Evolutionary conservation across 2,329 filamentous ascomycete genomes (phyloP), one percentile per base, ranked within the genome.

Genomic region (Didymosphaeria variabile): DNA sequence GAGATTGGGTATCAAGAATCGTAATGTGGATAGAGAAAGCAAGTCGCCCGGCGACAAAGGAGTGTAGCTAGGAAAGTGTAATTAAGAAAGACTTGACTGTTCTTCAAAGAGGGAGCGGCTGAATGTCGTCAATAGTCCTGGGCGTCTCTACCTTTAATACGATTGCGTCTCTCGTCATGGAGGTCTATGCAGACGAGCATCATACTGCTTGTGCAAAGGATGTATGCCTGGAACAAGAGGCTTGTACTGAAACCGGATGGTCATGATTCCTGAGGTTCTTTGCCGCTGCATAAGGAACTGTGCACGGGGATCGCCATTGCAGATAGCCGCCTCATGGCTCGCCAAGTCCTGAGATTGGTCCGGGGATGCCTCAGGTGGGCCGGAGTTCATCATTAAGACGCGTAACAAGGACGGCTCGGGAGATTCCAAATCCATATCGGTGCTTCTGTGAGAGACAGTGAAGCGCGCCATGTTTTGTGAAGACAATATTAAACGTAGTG

Each of bases 11-110:
- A 58, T 57, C 21, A 46, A 57, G 42, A 49, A 32, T 50, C 34
- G 49, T 34, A 17, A 50, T 23, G 34, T 62, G 23, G 45, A 58
- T 57, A 67, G 58, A 65, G 62, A 67, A 70, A 59, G 62, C 61
- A 65, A 57, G 72, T 77, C 73, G 74, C 70, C 68, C 74, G 65
- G 71, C 69, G 71, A 75, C 68, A 77, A 67, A 67, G 49, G 71
- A 76, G 66, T 60, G 72, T 68, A 61, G 62, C 55, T 54, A 67
- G 67, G 50, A 51, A 61, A 26, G 46, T 49, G 38, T 51, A 52
- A 57, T 56, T 45, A 61, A 64, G 62, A 31, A 54, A 62, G 57
- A 62, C 34, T 62, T 60, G 59, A 57, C 46, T 54, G 50, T 47
- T 59, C 50, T 59, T 51, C 59, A 21, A 60, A 58, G 49, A 60